Evolutionary conservation across 2,329 filamentous ascomycete genomes (phyloP).

Genomic region (Cercospora janseana): DNA sequence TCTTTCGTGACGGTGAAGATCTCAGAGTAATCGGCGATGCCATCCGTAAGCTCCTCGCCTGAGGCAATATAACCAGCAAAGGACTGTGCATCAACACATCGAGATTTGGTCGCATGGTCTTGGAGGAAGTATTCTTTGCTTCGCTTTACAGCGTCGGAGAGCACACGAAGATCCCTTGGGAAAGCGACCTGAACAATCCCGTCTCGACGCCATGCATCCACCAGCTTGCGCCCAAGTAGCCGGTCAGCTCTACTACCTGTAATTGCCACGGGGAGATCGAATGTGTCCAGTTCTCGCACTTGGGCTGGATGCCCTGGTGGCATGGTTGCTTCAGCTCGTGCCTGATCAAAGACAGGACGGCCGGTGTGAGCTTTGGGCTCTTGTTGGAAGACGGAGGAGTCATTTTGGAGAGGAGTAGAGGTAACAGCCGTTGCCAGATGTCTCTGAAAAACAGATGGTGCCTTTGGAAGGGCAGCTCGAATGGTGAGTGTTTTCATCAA

Average conservation of each 20-base stretch:
- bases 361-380: background rate
- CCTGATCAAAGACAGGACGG: conserved; percentile 7
- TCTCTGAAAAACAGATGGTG: background rate
- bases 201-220: conserved; percentile 17
- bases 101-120: conserved; percentile 9
- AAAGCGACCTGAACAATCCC: conserved; percentile 15
- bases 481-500: background rate
- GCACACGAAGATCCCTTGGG: conserved; percentile 10
- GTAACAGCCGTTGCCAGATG: background rate
- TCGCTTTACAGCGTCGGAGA: conserved; percentile 16
- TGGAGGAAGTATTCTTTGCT: conserved; percentile 18
- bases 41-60: conserved; percentile 19
- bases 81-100: conserved; percentile 14
- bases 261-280: conserved; percentile 13
- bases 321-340: conserved; percentile 5
- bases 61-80: conserved; percentile 20
- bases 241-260: conserved; percentile 13
- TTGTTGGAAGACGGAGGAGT: background rate
- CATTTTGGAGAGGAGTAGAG: background rate
- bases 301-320: conserved; percentile 13
- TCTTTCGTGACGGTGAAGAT: conserved; percentile 22
- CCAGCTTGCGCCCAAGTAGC: background rate
- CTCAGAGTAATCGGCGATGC: conserved; percentile 19
- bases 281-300: conserved; percentile 15
- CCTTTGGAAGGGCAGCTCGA: background rate